Conservation (phyloP, 1,284 basidiomycete species). For the Volvariella volvacea region DNA sequence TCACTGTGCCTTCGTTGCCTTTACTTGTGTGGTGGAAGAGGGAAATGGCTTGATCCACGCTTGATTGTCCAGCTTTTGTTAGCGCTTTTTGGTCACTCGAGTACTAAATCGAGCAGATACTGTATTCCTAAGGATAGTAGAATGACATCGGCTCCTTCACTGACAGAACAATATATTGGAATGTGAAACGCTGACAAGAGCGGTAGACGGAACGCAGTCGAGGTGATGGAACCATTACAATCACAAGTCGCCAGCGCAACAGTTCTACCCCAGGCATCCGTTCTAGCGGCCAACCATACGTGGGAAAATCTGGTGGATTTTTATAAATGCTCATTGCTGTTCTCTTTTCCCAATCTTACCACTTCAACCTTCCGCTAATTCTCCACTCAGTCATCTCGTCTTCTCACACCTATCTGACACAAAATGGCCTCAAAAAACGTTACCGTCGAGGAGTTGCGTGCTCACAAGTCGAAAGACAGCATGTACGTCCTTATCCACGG, state of each 20-base stretch:
- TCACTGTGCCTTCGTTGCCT: constrained; percentile 61
- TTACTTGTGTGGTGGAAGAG: constrained; percentile 65
- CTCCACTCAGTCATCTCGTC: constrained; percentile 8
- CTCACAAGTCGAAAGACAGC: constrained; percentile 66
- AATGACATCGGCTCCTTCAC: constrained; percentile 8
- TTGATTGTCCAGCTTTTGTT: constrained; percentile 47
- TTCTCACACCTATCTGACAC: constrained; percentile 15
- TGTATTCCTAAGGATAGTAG: constrained; percentile 7
- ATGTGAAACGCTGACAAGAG: no score
- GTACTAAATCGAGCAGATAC: constrained; percentile 66
- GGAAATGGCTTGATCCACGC: constrained; percentile 55
- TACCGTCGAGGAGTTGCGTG: constrained; percentile 70
- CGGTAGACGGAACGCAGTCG: no score
- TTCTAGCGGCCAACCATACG: no score
- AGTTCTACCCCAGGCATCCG: no score
- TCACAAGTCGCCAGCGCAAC: no score
- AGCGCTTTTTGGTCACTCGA: constrained; percentile 50
- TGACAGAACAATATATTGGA: no score
- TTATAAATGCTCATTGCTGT: constrained; percentile 13
- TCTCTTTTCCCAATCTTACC: background rate
- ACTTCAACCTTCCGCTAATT: constrained; percentile 2
- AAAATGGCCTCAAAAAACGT: constrained; percentile 47
- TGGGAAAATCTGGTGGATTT: constrained; percentile 14
- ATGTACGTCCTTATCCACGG: constrained; percentile 78
- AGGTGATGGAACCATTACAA: no score